A percentile compares a stretch with the other conserved stretches of the same genome.
Evolutionary conservation across 176 grass and related monocot genomes (phyloP).

Genomic region (Eleusine indica): DNA sequence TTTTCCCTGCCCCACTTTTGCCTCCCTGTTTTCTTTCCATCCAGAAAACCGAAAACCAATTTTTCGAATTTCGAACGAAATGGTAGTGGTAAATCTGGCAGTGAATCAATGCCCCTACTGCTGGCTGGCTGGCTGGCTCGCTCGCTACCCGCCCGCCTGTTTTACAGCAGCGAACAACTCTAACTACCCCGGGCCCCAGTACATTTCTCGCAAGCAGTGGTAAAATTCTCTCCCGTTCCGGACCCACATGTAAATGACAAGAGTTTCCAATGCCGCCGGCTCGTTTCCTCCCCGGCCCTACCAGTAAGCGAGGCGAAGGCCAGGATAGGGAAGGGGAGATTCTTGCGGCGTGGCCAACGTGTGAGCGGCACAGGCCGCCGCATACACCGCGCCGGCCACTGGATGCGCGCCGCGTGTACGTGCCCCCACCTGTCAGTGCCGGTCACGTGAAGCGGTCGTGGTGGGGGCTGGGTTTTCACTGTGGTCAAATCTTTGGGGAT

Average conservation of each 20-base stretch:
- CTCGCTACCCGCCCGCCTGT: not conserved
- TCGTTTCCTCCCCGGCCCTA: not conserved
- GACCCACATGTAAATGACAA: conserved; percentile 27
- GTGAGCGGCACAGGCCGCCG: conserved; percentile 16
- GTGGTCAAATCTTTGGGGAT: conserved; percentile 31
- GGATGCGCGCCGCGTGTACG: not conserved
- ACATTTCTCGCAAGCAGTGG: conserved; percentile 15
- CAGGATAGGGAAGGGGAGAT: not conserved
- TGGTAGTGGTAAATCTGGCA: not conserved
- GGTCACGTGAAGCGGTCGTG: conserved; percentile 48
- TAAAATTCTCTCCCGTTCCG: not conserved
- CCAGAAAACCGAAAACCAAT: not conserved
- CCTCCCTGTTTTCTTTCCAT: not conserved
- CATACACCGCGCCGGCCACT: not conserved
- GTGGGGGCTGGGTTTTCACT: too few species aligned
- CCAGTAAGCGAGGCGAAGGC: not conserved
- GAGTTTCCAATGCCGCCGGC: not conserved
- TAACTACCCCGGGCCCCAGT: not conserved
- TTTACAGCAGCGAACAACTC: conserved; percentile 21
- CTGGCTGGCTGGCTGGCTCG: too few species aligned
- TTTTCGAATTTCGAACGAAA: not conserved
- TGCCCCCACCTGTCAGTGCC: not conserved
- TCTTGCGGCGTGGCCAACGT: conserved; percentile 24
- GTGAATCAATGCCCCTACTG: conserved; percentile 14
- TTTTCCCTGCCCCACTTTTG: not conserved